Base-by-base conservation (phyloP, 2,329 filamentous ascomycete genomes). In the Hypomyces rosellus region DNA sequence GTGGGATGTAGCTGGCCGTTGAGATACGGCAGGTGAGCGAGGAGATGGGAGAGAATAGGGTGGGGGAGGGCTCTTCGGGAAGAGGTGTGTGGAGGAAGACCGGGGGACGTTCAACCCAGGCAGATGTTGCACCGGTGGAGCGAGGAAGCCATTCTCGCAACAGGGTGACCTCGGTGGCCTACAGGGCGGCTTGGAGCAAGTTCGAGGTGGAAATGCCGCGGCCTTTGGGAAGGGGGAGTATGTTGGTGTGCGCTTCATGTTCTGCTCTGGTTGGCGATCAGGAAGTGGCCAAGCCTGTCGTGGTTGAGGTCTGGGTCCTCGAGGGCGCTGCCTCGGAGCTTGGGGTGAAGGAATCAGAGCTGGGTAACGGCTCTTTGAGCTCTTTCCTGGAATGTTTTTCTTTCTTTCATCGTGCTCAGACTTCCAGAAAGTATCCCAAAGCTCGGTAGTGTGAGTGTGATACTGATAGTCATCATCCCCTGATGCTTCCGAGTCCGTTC, bases 361-460 rank as follows among this genome's bases (percentile, higher is more conserved):
- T 16, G 63, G 62, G 49, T 64, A 64, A 18, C 67, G 64, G 53
- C 64, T 65, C 43, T 52, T 58, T 9, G 60, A 51, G 16, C 53
- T 54, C 34, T 51, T 42, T 18, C 56, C 55, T 30, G 25, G 3
- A 38, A 39, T 15, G 1, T 45, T 37, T 12, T 52, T 45, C 55
- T 50, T 14, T 54, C 52, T 41, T 55, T 58, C 39, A 43, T 25
- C 14, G 25, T 47, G 11, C 3, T 20, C 51, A 3, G 44, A 34
- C 25, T 30, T 57, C 75, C 74, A 78, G 58, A 78, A 80, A 48
- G 65, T 74, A 57, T 79, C 73, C 76, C 76, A 80, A 2, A 77
- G 60, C 56, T 75, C 70, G 22, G 69, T 61, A 5, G 68, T 67
- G 33, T 74, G 69, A 16, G 68, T 60, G 49, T 74, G 71, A 54